Percentiles rank a stretch among this genome's conserved stretches.
Evolutionary conservation across 2,329 filamentous ascomycete genomes (phyloP).

Genomic region (Tolypocladium paradoxum): DNA sequence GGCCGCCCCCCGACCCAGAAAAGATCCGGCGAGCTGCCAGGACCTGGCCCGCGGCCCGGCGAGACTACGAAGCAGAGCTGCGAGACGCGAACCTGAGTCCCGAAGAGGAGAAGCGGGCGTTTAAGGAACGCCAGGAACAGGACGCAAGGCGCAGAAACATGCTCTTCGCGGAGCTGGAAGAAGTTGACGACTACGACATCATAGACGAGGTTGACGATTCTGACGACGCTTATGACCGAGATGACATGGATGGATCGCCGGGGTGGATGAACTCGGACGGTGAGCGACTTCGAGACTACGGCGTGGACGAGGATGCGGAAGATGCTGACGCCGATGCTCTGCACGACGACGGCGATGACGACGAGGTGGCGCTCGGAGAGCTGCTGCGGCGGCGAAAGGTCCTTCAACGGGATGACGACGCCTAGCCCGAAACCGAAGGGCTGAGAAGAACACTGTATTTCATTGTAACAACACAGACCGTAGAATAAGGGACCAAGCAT

Average conservation of each 20-base stretch:
- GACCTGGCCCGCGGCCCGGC: slow-evolving; percentile 27
- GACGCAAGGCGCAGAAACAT: slow-evolving; percentile 30
- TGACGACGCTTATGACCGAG: slow-evolving; percentile 21
- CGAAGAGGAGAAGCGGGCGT: slow-evolving; percentile 37
- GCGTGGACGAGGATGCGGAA: slow-evolving; percentile 67
- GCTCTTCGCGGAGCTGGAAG: slow-evolving; percentile 40
- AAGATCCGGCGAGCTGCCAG: slow-evolving; percentile 36
- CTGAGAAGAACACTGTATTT: neutral
- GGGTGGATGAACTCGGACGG: slow-evolving; percentile 68
- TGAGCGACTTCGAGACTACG: slow-evolving; percentile 63
- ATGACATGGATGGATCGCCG: slow-evolving; percentile 20
- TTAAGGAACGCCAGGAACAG: slow-evolving; percentile 36
- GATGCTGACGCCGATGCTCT: slow-evolving; percentile 12
- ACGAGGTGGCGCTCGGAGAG: slow-evolving; percentile 60
- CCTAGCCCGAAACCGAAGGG: slow-evolving; percentile 11
- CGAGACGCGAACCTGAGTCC: slow-evolving; percentile 24
- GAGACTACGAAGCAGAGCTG: slow-evolving; percentile 22
- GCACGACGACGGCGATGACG: slow-evolving; percentile 21
- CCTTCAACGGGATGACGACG: slow-evolving; percentile 17
- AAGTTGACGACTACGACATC: slow-evolving; percentile 44
- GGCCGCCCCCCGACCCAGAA: slow-evolving; percentile 55
- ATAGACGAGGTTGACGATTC: slow-evolving; percentile 45
- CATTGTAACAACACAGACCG: neutral
- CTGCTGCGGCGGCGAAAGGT: slow-evolving; percentile 47
- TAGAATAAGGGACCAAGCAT: neutral